Evolutionary conservation across 2,329 filamentous ascomycete genomes (phyloP).

Genomic region (Aspergillus niger): DNA sequence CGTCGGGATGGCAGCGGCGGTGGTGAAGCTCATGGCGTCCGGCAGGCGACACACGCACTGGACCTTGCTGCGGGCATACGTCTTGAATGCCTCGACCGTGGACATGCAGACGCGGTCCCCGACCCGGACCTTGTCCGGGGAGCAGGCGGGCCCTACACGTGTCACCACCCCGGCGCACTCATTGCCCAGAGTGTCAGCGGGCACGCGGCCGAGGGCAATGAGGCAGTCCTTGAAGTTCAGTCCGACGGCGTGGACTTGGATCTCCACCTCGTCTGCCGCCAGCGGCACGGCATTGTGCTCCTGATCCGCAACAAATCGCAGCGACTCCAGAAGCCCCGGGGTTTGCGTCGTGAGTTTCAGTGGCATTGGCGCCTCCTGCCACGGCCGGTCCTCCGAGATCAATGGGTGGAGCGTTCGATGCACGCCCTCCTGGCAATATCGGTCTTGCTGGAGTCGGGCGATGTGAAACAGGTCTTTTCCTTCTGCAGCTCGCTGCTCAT

Average conservation of each 20-base stretch:
- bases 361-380: not conserved
- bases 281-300: not conserved
- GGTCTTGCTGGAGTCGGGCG: not conserved
- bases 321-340: not conserved
- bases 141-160: not conserved
- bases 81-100: not conserved
- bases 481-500: not conserved
- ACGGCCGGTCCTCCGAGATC: not conserved
- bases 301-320: not conserved
- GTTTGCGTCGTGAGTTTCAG: not conserved
- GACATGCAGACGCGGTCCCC: not conserved
- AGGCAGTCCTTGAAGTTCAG: slow-evolving; percentile 3
- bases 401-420: not conserved
- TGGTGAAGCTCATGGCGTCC: not conserved
- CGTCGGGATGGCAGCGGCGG: not conserved
- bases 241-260: not conserved
- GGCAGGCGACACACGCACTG: not conserved
- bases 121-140: not conserved
- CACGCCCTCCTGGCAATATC: not conserved
- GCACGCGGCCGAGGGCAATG: not conserved
- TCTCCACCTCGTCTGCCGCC: not conserved
- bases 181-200: not conserved
- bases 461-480: not conserved
- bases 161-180: not conserved
- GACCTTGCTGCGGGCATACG: slow-evolving; percentile 1